Evolutionary conservation across 306 rosid species (phyloP), one percentile per base, ranked within the genome.

Genomic region (Cucurbita moschata): DNA sequence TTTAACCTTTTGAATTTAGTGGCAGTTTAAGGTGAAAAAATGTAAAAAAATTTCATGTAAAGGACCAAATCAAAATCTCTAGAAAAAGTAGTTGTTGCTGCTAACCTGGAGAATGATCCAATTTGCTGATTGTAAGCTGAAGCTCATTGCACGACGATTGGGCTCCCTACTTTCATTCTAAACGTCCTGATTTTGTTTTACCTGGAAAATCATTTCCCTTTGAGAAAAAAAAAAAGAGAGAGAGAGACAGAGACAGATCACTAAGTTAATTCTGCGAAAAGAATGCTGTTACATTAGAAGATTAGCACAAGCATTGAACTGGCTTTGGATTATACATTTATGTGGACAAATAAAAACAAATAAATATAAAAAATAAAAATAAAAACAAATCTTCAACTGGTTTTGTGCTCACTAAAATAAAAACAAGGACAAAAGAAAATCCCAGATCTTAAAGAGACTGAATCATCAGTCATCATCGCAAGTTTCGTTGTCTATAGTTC

Each of bases 401-500:
- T 12, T 35, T 70, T 51, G 74, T 14, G 74, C 74, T 35, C 47
- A 16, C 74, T 70, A 35, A 50, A 15, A 53, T 70, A 16, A 69
- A 70, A 51, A 70, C 30, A 18, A 62, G 4, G 58, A 40, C 40
- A 57, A 50, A 15, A 23, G 52, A 6, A 72, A 26, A 80, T 63
- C 54, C 18, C 61, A 75, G 81, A 75, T 30, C 10, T 55, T 78
- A 75, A 82, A 62, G 50, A 68, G 51, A 68, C 60, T 19, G 15
- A 21, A 66, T 21, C 72, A 21, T 66, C 72, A 43, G 63, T 77
- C 43, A 75, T 51, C 44, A 44, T 51, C 65, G 72, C 50, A 65
- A 42, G 42, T 78, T 8, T 67, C 49, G 47, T 0, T 61, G n/a
- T 77, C 82, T 83, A 94, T 42, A 91, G 85, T 77, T 94, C 97